Base-by-base conservation (phyloP, 2,329 filamentous ascomycete species). In the Rosellinia necatrix region DNA sequence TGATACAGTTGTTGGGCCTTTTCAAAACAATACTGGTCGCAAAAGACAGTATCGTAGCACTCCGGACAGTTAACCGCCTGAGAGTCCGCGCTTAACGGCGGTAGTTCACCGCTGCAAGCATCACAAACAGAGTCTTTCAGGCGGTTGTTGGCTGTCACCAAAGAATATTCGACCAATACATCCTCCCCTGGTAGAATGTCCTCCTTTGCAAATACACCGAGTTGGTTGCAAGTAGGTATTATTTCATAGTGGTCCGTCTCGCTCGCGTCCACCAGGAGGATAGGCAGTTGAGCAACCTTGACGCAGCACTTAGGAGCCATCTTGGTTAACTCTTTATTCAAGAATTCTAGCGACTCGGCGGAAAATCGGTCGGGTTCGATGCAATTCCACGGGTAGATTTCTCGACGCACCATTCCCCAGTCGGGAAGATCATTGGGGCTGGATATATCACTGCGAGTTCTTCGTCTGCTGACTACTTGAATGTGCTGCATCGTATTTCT, bases 101-200 rank as follows among this genome's bases (percentile, higher is more conserved):
- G 90, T 5, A 96, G 80, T 21, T 85, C 83, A 6, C 82, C 80
- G 66, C 91, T 91, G 72, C 93, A 97, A 12, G 92, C 92, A 72
- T 97, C 93, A 72, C 93, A 97, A 25, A 93, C 82, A 4, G 89
- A 81, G 60, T 96, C 92, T 69, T 96, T 91, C 10, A 94, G 82
- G 25, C 91, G 86, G 70, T 94, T 94, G 65, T 93, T 94, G 41
- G 91, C 92, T 2, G 92, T 96, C 35, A 99, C 77, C 6, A 96
- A 81, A 7, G 92, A 94, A 58, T 88, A 90, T 69, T 99, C 94
- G 43, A 84, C 78, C 25, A 99, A 81, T 2, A 97, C 85, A 5
- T 81, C 78, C 70, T 96, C 89, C 8, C 89, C 90, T 0, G 91
- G 84, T 0, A 78, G 75, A 32, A 97, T 90, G 62, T 96, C 87